Conservation (phyloP, 129 eudicot genomes). For the carrot (Daucus carota) region DNA sequence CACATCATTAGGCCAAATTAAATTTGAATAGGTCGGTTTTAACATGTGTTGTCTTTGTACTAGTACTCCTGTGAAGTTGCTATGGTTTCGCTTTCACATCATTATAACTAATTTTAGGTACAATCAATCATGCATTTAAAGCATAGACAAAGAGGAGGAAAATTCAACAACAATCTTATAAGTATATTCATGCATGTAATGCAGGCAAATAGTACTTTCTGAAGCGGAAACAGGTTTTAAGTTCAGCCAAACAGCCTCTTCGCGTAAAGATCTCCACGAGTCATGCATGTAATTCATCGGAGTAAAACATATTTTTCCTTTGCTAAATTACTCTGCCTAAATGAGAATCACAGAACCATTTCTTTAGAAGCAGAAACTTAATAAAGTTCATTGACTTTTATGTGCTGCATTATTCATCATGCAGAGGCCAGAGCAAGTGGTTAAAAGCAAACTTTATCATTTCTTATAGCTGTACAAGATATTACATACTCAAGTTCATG, state of each 20-base stretch:
- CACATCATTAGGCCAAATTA: not conserved
- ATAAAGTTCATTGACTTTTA: not conserved
- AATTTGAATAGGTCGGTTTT: not conserved
- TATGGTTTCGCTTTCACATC: conserved; percentile 5
- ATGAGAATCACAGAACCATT: too few relatives aligned
- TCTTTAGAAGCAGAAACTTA: not conserved
- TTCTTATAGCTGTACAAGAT: not conserved
- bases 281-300: too few relatives aligned
- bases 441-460: not conserved
- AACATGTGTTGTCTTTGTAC: conserved; percentile 4
- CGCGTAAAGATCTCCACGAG: too few relatives aligned
- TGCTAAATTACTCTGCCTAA: too few relatives aligned
- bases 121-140: conserved; percentile 3
- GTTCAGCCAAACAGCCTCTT: too few relatives aligned
- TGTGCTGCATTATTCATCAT: not conserved
- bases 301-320: too few relatives aligned
- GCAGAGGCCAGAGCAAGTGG: too few relatives aligned
- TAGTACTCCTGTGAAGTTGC: conserved; percentile 4
- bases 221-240: too few relatives aligned
- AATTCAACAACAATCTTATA: not conserved
- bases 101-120: conserved; percentile 1
- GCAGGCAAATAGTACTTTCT: not conserved
- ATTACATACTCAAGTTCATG: not conserved
- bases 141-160: not conserved
- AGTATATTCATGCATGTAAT: not conserved